Evolutionary conservation across 768 basidiomycete genomes (phyloP), one percentile per base, ranked within the genome.

Genomic region (Suillus subalutaceus): DNA sequence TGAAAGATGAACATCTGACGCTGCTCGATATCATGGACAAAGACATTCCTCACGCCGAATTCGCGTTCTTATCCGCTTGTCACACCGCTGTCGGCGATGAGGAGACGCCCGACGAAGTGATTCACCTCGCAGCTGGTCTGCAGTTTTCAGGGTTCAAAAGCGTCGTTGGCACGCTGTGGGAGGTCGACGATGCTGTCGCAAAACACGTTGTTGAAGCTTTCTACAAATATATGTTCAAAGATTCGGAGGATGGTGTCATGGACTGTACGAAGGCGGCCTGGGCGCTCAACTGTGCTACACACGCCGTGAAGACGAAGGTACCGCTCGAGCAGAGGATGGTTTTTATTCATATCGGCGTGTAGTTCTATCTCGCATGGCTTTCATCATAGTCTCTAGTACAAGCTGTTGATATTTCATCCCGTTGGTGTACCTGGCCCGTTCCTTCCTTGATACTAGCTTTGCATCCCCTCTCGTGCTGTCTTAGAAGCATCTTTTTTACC

Each of bases 91-190:
- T 62, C 9, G 72, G 72, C 13, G 65, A 71, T n/a, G 37, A 40
- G 5, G 48, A 38, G 41, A 66, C 61, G 0, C 69, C 69, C 1
- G 71, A 72, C 18, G 73, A 74, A 58, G 63, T 63, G 4, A 53
- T 73, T 5, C 73, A 74, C 46, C 65, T 74, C 10, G 71, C 72
- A n/a, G 68, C 72, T 15, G 72, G 70, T 6, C 62, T 74, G 65
- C 66, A 72, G 43, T 64, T 69, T n/a, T 44, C 44, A 1, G 20
- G 44, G 44, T 44, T 44, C 44, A 44, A 20, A 20, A 20, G 44
- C 16, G 18, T 44, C 20, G 4, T 44, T 4, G 20, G 44, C 8
- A 44, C 20, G 4, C 8, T 44, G 20, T 44, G 44, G 73, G 66
- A 63, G 26, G 65, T 66, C 8, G 43, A 50, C 26, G 65, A 63